These are phyloP conservation scores for Meredithiella fracta DNA, from an alignment of 2,329 filamentous ascomycete species.

Conservation along the genomic window DNA sequence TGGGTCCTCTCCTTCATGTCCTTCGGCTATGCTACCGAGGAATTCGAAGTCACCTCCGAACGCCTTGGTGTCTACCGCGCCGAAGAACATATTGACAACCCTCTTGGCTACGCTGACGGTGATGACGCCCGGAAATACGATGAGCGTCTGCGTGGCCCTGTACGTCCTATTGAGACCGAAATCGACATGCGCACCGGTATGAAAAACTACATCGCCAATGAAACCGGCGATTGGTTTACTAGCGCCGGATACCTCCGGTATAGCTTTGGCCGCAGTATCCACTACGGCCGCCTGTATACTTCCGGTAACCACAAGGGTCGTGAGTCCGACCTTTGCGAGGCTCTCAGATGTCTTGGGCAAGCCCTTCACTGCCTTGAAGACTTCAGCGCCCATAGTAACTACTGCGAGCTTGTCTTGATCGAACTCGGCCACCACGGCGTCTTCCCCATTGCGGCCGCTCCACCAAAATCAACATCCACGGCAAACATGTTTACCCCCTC, in stretches of 20 bases:
- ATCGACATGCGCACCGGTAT: conserved; percentile 70
- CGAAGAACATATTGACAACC: conserved; percentile 56
- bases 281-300: conserved; percentile 61
- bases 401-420: conserved; percentile 59
- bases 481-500: conserved; percentile 48
- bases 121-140: conserved; percentile 69
- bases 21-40: conserved; percentile 53
- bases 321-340: conserved; percentile 66
- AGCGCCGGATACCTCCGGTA: conserved; percentile 70
- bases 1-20: conserved; percentile 57
- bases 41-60: conserved; percentile 66
- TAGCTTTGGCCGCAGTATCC: conserved; percentile 57
- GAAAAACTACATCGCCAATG: conserved; percentile 98
- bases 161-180: conserved; percentile 53
- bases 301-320: conserved; percentile 45
- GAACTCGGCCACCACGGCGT: conserved; percentile 54
- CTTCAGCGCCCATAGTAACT: conserved; percentile 70
- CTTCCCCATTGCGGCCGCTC: conserved; percentile 57
- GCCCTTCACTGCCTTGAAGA: conserved; percentile 64
- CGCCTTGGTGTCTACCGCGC: conserved; percentile 61
- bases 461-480: conserved; percentile 49
- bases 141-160: conserved; percentile 61
- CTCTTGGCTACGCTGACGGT: conserved; percentile 63
- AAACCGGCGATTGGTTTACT: conserved; percentile 73
- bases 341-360: conserved; percentile 59